Evolutionary conservation across 352 stramenopile species (phyloP).

Genomic region (Plasmopara muralis): DNA sequence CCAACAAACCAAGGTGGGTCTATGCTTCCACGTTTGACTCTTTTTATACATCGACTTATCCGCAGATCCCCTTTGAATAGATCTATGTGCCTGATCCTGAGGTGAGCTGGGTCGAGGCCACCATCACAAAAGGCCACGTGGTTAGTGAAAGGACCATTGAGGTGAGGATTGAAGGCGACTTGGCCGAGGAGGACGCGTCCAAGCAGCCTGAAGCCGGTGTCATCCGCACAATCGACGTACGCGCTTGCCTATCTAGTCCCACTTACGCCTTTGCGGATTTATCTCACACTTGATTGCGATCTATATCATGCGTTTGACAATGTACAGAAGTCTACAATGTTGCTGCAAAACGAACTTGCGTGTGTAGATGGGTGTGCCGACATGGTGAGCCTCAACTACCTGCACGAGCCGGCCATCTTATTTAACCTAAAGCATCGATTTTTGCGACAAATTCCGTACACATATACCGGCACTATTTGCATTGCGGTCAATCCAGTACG

Average conservation of each 20-base stretch:
- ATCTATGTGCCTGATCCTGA: constrained; percentile 77
- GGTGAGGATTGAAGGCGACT: constrained; percentile 67
- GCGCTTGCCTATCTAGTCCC: constrained; percentile 2
- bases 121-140: constrained; percentile 74
- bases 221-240: constrained; percentile 43
- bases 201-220: constrained; percentile 54
- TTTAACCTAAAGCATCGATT: constrained; percentile 89
- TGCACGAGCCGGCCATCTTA: constrained; percentile 89
- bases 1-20: constrained; percentile 40
- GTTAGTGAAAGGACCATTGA: constrained; percentile 78
- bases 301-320: constrained; percentile 2
- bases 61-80: constrained; percentile 19
- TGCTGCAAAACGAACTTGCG: constrained; percentile 65
- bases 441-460: constrained; percentile 90
- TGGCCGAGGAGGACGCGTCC: constrained; percentile 50
- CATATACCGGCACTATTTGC: constrained; percentile 94
- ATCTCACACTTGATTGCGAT: constrained; percentile 7
- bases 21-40: constrained; percentile 1
- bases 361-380: constrained; percentile 59
- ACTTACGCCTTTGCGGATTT: constrained; percentile 4
- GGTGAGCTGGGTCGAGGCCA: constrained; percentile 77
- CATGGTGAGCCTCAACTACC: constrained; percentile 86
- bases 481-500: constrained; percentile 95
- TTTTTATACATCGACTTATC: background rate
- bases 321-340: constrained; percentile 62